These are phyloP conservation scores for Blyttiomyces sp. DNA, from an alignment of 371 early-diverging fungal species.

Conservation along the genomic window DNA sequence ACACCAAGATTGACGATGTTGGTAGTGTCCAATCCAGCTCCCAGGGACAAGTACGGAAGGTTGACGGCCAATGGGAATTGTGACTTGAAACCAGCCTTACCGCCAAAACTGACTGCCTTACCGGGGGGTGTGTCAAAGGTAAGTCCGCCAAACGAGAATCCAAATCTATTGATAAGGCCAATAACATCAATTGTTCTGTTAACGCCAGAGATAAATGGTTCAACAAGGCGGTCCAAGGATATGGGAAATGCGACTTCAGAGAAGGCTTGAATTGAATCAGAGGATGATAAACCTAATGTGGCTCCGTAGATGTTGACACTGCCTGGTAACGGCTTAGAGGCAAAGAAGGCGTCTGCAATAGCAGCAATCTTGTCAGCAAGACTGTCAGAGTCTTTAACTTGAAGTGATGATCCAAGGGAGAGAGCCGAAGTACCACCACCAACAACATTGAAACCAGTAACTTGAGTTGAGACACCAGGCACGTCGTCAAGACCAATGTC, in stretches of 20 bases:
- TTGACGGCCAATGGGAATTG: not conserved
- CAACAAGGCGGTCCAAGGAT: not conserved
- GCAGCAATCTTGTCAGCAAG: conserved; percentile 19
- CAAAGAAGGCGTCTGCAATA: conserved; percentile 17
- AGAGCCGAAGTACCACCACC: conserved; percentile 12
- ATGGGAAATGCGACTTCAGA: not conserved
- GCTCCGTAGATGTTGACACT: not conserved
- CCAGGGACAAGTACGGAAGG: not conserved
- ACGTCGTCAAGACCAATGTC: conserved; percentile 17
- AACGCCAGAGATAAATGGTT: conserved; percentile 2
- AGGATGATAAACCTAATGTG: not conserved
- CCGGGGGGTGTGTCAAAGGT: not conserved
- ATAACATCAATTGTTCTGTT: conserved; percentile 2
- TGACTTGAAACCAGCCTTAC: not conserved
- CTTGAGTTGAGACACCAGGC: not conserved
- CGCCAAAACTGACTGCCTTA: not conserved
- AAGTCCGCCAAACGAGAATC: not conserved
- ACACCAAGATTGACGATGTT: not conserved
- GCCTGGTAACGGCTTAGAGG: conserved; percentile 4
- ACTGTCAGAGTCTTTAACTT: conserved; percentile 15
- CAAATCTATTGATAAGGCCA: not conserved
- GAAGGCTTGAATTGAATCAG: conserved; percentile 2
- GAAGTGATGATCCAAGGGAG: conserved; percentile 6
- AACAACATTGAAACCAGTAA: conserved; percentile 13
- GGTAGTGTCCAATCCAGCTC: not conserved